Conservation (phyloP, 192 early-diverging fungal genomes). For the Dispira parvispora region DNA sequence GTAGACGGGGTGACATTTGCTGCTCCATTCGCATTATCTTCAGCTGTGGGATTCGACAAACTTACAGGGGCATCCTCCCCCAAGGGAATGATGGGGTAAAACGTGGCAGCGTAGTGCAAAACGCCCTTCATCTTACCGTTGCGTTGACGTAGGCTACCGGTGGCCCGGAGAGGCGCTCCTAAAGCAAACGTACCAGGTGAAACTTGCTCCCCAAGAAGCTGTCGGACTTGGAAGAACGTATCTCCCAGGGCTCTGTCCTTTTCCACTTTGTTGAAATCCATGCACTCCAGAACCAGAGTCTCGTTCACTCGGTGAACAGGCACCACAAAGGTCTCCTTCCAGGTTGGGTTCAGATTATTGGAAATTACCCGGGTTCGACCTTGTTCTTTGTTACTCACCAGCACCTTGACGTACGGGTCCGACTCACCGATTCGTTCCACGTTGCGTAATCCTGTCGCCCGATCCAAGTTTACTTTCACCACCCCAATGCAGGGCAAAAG, state of each 20-base stretch:
- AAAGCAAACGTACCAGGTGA: slow-evolving; percentile 18
- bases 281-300: slow-evolving; percentile 53
- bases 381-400: slow-evolving; percentile 38
- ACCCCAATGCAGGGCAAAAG: slow-evolving; percentile 51
- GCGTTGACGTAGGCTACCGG: slow-evolving; percentile 34
- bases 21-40: too few relatives aligned
- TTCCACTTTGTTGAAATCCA: slow-evolving; percentile 75
- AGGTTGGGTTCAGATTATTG: slow-evolving; percentile 72
- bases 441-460: slow-evolving; percentile 63
- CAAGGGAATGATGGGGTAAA: slow-evolving; percentile 32
- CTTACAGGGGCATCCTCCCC: neutral
- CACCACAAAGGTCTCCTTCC: slow-evolving; percentile 80
- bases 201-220: slow-evolving; percentile 36
- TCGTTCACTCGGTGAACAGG: slow-evolving; percentile 66
- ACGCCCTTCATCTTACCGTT: slow-evolving; percentile 40
- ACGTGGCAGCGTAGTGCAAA: slow-evolving; percentile 36
- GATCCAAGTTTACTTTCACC: slow-evolving; percentile 54
- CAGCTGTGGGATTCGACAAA: neutral
- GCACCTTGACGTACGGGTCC: slow-evolving; percentile 77
- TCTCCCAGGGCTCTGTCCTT: slow-evolving; percentile 78
- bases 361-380: slow-evolving; percentile 66
- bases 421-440: slow-evolving; percentile 77
- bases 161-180: slow-evolving; percentile 13
- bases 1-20: too few relatives aligned
- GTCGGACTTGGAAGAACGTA: slow-evolving; percentile 36